Percentiles rank a stretch among this genome's conserved stretches.
These are phyloP conservation scores for Bruguiera hainesii DNA, from an alignment of 441 rosid species.

Conservation along the genomic window DNA sequence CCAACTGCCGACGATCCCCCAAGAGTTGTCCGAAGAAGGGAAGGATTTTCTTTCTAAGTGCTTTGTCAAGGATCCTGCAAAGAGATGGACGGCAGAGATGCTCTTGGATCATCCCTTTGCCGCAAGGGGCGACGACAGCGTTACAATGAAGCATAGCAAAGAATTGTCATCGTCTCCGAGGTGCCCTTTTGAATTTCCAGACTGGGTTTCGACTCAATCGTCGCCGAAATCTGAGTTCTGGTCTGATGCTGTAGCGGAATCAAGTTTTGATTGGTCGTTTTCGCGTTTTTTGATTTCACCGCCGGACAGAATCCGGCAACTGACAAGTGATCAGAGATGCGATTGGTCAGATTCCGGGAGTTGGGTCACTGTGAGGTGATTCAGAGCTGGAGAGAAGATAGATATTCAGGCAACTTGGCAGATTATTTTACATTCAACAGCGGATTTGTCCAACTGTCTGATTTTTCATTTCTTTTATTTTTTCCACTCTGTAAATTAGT, in stretches of 20 bases:
- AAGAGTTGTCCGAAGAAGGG: slow-evolving; percentile 50
- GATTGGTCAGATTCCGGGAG: slow-evolving; percentile 46
- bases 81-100: slow-evolving; percentile 82
- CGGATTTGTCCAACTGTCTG: not conserved
- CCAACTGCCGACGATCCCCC: slow-evolving; percentile 55
- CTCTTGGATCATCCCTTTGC: slow-evolving; percentile 62
- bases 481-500: slow-evolving; percentile 21
- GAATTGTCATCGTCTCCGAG: slow-evolving; percentile 42
- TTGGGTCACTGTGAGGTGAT: slow-evolving; percentile 58
- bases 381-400: not conserved
- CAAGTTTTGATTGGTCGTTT: slow-evolving; percentile 22
- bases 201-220: slow-evolving; percentile 45
- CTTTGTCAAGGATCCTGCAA: slow-evolving; percentile 56
- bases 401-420: slow-evolving; percentile 2
- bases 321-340: slow-evolving; percentile 31
- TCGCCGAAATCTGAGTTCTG: slow-evolving; percentile 20
- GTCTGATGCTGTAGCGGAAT: slow-evolving; percentile 9
- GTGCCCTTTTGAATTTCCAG: slow-evolving; percentile 55
- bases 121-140: slow-evolving; percentile 5
- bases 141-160: slow-evolving; percentile 18
- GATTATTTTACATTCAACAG: slow-evolving; percentile 30
- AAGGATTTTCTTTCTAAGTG: slow-evolving; percentile 66
- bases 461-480: slow-evolving; percentile 1
- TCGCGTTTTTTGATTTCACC: slow-evolving; percentile 16
- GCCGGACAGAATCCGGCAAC: slow-evolving; percentile 35